phyloP scores from a whole-genome alignment of 208 protist species.

The Perkinsela sp. region DNA sequence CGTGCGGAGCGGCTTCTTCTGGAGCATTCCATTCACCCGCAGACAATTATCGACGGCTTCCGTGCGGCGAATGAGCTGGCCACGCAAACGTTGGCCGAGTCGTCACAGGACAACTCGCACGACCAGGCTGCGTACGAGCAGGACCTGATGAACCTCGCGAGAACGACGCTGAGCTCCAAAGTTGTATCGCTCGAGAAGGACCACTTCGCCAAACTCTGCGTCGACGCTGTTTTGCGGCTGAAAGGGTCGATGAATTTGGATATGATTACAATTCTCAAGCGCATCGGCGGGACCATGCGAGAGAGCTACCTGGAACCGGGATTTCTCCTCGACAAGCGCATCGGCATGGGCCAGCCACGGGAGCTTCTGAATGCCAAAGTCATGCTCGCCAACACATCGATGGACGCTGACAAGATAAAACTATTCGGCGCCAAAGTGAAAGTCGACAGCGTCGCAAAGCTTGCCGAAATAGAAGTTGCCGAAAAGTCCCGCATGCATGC shows the following conservation, averaged over 20 bases:
- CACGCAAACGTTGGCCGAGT: conserved; percentile 37
- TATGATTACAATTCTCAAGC: conserved; percentile 98
- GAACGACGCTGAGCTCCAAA: conserved; percentile 97
- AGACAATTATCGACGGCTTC: conserved; percentile 87
- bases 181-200: conserved; percentile 83
- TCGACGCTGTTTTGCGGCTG: conserved; percentile 91
- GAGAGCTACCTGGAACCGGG: conserved; percentile 96
- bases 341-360: conserved; percentile 91
- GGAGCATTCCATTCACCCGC: conserved; percentile 90
- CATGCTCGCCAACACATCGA: conserved; percentile 95
- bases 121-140: conserved; percentile 69
- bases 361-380: conserved; percentile 89
- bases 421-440: conserved; percentile 80
- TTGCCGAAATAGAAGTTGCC: conserved; percentile 92
- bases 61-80: conserved; percentile 40
- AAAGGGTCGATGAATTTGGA: conserved; percentile 78
- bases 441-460: conserved; percentile 69
- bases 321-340: conserved; percentile 95
- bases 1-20: conserved; percentile 89
- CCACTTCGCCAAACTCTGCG: conserved; percentile 88
- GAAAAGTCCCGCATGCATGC: conserved; percentile 78
- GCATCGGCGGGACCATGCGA: conserved; percentile 75
- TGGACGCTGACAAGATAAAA: conserved; percentile 99
- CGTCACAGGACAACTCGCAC: conserved; percentile 35
- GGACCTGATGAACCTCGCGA: conserved; percentile 92